phyloP scores from a whole-genome alignment of 352 stramenopile genomes.

The Globisporangium spinosum region DNA sequence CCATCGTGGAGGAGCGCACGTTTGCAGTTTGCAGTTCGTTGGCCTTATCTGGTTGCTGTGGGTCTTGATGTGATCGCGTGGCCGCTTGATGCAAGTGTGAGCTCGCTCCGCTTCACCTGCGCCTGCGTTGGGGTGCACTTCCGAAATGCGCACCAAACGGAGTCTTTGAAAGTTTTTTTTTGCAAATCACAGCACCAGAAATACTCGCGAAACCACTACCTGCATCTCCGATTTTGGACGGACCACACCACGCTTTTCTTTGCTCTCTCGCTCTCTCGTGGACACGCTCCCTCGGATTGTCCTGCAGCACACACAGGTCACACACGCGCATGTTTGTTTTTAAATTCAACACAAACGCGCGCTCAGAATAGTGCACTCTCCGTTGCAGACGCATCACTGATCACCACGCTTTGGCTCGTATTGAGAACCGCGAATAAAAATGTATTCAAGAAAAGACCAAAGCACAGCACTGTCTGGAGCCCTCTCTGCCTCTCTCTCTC shows the following conservation, averaged over 20 bases:
- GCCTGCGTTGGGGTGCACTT: conserved; percentile 1
- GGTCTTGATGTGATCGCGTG: not conserved
- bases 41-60: not conserved
- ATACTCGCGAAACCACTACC: conserved; percentile 8
- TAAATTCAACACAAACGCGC: not conserved
- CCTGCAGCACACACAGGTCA: not conserved
- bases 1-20: not conserved
- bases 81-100: not conserved
- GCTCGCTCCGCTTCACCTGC: not conserved
- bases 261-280: not conserved
- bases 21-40: not conserved
- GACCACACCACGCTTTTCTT: not conserved
- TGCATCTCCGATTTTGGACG: not conserved
- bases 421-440: too few relatives aligned
- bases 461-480: too few relatives aligned
- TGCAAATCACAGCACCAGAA: not conserved
- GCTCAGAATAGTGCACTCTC: not conserved
- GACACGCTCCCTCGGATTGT: not conserved
- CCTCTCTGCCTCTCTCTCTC: too few relatives aligned
- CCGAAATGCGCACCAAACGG: conserved; percentile 8
- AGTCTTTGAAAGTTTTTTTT: not conserved
- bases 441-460: too few relatives aligned
- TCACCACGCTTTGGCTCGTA: too few relatives aligned
- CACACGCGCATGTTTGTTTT: not conserved
- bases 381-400: not conserved